A percentile compares a stretch with the other conserved stretches of the same genome.
phyloP scores from a whole-genome alignment of 2,329 filamentous ascomycete genomes.

The Dactylonectria macrodidyma region DNA sequence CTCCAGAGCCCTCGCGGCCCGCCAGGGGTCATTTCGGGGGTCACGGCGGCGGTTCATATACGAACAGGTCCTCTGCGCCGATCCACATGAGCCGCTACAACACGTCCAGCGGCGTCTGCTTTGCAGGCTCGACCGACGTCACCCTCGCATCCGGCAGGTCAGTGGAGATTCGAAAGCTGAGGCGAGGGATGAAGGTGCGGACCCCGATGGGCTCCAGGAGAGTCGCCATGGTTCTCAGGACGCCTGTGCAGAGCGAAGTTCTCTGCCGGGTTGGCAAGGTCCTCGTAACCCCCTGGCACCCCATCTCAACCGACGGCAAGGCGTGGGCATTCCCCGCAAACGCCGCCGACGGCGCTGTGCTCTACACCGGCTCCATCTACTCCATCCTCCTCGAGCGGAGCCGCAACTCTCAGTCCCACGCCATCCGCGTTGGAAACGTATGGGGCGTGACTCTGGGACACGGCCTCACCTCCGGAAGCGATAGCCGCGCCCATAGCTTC shows the following conservation, averaged over 20 bases:
- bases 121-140: conserved; percentile 65
- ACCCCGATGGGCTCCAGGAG: conserved; percentile 65
- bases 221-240: conserved; percentile 68
- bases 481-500: conserved; percentile 66
- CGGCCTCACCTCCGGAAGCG: conserved; percentile 57
- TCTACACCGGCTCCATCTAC: conserved; percentile 68
- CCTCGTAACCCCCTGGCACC: conserved; percentile 73
- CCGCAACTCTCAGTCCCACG: conserved; percentile 61
- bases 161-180: conserved; percentile 60
- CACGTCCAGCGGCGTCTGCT: conserved; percentile 62
- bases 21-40: conserved; percentile 1
- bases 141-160: conserved; percentile 57
- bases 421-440: conserved; percentile 60
- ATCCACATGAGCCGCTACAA: conserved; percentile 63
- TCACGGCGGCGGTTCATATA: neutral
- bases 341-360: conserved; percentile 49
- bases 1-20: conserved; percentile 57
- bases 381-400: conserved; percentile 69
- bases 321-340: conserved; percentile 65
- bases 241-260: conserved; percentile 54
- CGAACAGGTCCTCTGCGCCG: conserved; percentile 21
- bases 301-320: conserved; percentile 58
- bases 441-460: conserved; percentile 74
- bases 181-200: conserved; percentile 61
- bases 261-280: conserved; percentile 64